A percentile compares a stretch with the other conserved stretches of the same genome.
Evolutionary conservation across 129 eudicot species (phyloP).

Genomic region (Lactuca saligna): DNA sequence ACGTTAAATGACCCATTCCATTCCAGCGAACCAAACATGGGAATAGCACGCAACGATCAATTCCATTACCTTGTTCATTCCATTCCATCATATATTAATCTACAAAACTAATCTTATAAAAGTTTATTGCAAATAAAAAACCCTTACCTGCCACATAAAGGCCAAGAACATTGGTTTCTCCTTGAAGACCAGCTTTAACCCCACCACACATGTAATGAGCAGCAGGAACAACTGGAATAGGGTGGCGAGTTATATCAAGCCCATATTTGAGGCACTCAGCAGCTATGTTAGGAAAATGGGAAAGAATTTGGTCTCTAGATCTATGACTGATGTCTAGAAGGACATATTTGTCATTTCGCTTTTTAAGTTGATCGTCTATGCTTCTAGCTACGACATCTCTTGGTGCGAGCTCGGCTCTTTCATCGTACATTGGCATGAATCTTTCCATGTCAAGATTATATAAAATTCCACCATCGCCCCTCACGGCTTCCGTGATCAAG

Average conservation of each 20-base stretch:
- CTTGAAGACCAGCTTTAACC: conserved; percentile 94
- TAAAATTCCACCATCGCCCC: conserved; percentile 95
- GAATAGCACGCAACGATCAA: too few relatives aligned
- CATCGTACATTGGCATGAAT: conserved; percentile 90
- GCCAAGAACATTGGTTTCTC: conserved; percentile 86
- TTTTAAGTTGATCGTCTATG: conserved; percentile 92
- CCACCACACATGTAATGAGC: conserved; percentile 99
- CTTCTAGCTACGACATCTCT: conserved; percentile 96
- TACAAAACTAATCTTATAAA: too few relatives aligned
- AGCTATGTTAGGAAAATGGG: conserved; percentile 94
- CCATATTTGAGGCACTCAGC: conserved; percentile 83
- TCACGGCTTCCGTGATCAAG: conserved; percentile 90
- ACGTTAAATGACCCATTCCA: too few relatives aligned
- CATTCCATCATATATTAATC: too few relatives aligned
- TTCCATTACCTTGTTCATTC: too few relatives aligned
- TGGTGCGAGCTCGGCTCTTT: conserved; percentile 96
- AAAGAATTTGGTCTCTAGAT: conserved; percentile 64
- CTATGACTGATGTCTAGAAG: conserved; percentile 91
- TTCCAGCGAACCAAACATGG: too few relatives aligned
- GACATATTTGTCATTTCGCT: conserved; percentile 72
- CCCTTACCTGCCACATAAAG: conserved; percentile 82
- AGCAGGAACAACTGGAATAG: conserved; percentile 98
- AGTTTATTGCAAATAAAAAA: neutral
- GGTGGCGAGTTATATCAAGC: conserved; percentile 79
- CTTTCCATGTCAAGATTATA: conserved; percentile 81